Conservation (phyloP, 148 eudicot genomes). For the Fagopyrum tataricum region DNA sequence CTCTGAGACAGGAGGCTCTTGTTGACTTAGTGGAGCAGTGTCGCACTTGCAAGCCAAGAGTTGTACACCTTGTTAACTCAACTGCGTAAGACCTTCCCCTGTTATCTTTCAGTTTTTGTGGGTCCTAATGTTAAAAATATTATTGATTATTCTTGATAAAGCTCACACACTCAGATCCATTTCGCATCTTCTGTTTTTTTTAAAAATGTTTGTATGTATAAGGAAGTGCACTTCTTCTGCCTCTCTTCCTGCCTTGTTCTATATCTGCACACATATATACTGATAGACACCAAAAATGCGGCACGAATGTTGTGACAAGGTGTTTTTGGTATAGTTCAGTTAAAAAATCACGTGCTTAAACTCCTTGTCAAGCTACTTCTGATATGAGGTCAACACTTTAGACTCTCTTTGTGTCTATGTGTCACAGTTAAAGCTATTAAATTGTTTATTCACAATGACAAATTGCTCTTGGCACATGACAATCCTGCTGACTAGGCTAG, state of each 20-base stretch:
- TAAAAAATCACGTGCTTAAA: too few species aligned
- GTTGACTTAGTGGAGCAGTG: slow-evolving; percentile 91
- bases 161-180: not conserved
- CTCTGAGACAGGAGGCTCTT: slow-evolving; percentile 75
- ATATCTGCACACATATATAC: too few species aligned
- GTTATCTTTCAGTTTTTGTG: not conserved
- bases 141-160: slow-evolving; percentile 3
- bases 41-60: slow-evolving; percentile 79
- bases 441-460: not conserved
- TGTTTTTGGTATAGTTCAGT: too few species aligned
- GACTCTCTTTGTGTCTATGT: not conserved
- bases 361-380: too few species aligned
- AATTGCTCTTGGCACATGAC: not conserved
- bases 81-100: slow-evolving; percentile 71
- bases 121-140: not conserved
- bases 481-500: not conserved
- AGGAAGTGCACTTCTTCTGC: not conserved
- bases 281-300: too few species aligned
- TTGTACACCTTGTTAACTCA: slow-evolving; percentile 89
- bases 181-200: not conserved
- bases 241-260: not conserved
- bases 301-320: too few species aligned
- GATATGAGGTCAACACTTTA: not conserved
- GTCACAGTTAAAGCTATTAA: not conserved
- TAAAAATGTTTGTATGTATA: too few species aligned